These are phyloP conservation scores for Salmacisia buchloeana DNA, from an alignment of 1,284 basidiomycete genomes.

Conservation along the genomic window DNA sequence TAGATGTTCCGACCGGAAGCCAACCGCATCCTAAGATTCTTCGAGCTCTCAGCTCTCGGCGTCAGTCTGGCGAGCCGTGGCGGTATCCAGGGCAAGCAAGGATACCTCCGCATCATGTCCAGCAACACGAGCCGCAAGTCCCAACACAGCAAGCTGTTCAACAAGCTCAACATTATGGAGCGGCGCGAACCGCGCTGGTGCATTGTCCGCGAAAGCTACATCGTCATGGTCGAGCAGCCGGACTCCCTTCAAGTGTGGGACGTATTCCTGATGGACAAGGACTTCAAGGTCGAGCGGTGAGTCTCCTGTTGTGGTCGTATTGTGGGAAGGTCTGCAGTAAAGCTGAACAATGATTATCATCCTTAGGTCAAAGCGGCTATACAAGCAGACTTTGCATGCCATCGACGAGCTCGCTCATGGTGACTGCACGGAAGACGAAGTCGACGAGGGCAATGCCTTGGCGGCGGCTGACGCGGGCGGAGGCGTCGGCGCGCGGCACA, in stretches of 20 bases:
- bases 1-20: slow-evolving; percentile 95
- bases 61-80: slow-evolving; percentile 76
- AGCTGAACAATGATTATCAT: background rate
- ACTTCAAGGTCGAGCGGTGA: slow-evolving; percentile 71
- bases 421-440: slow-evolving; percentile 1
- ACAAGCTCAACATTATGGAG: slow-evolving; percentile 50
- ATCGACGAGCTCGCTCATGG: slow-evolving; percentile 5
- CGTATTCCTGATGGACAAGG: slow-evolving; percentile 84
- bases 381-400: slow-evolving; percentile 46
- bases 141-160: background rate
- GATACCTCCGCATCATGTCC: slow-evolving; percentile 62
- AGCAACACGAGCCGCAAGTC: slow-evolving; percentile 16
- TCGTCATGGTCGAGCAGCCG: slow-evolving; percentile 79
- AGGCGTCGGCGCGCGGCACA: slow-evolving; percentile 5
- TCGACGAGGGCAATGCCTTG: background rate
- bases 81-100: slow-evolving; percentile 74
- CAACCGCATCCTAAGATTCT: slow-evolving; percentile 85
- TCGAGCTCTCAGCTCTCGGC: slow-evolving; percentile 86
- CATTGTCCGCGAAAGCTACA: slow-evolving; percentile 84
- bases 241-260: slow-evolving; percentile 72
- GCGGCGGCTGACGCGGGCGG: slow-evolving; percentile 2
- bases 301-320: background rate
- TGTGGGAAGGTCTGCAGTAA: background rate
- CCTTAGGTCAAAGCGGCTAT: slow-evolving; percentile 47
- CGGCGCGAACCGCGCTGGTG: slow-evolving; percentile 81